Conservation (phyloP, 1,284 basidiomycete genomes). For the Mixia osmundae region DNA sequence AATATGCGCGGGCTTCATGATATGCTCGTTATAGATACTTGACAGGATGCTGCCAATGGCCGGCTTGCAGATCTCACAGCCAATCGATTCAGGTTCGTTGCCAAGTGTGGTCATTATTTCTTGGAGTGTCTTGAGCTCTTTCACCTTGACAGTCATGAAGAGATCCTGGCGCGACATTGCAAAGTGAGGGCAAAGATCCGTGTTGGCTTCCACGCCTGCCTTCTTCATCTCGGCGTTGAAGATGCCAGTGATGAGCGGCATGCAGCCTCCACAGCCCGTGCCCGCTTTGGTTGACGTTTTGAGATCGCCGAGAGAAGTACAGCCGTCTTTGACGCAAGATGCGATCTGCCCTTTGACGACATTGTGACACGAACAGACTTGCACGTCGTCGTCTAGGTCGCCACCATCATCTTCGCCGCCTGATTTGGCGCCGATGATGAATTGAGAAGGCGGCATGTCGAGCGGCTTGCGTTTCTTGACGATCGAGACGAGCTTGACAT, state of each 20-base stretch:
- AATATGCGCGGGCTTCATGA: constrained; percentile 41
- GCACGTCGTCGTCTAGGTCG: constrained; percentile 45
- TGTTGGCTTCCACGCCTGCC: constrained; percentile 36
- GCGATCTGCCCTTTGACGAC: constrained; percentile 39
- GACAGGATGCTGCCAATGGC: constrained; percentile 43
- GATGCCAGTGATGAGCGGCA: constrained; percentile 32
- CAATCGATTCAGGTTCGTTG: constrained; percentile 30
- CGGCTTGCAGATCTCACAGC: constrained; percentile 52
- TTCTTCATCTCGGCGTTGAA: constrained; percentile 46
- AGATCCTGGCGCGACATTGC: constrained; percentile 42
- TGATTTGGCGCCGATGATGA: constrained; percentile 36
- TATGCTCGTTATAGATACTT: constrained; percentile 41
- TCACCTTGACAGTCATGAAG: constrained; percentile 43
- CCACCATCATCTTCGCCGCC: constrained; percentile 35
- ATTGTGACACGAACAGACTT: constrained; percentile 48
- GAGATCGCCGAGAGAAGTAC: constrained; percentile 33
- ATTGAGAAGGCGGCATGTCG: constrained; percentile 38
- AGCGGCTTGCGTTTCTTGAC: constrained; percentile 50
- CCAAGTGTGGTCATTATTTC: constrained; percentile 35
- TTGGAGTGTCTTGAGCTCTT: constrained; percentile 35
- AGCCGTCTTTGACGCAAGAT: constrained; percentile 31
- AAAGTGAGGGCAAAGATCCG: constrained; percentile 44
- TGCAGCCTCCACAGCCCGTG: constrained; percentile 46
- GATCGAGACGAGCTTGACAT: constrained; percentile 41
- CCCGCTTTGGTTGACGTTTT: constrained; percentile 47